phyloP scores from a whole-genome alignment of 2,329 filamentous ascomycete genomes.

The Colletotrichum musae region DNA sequence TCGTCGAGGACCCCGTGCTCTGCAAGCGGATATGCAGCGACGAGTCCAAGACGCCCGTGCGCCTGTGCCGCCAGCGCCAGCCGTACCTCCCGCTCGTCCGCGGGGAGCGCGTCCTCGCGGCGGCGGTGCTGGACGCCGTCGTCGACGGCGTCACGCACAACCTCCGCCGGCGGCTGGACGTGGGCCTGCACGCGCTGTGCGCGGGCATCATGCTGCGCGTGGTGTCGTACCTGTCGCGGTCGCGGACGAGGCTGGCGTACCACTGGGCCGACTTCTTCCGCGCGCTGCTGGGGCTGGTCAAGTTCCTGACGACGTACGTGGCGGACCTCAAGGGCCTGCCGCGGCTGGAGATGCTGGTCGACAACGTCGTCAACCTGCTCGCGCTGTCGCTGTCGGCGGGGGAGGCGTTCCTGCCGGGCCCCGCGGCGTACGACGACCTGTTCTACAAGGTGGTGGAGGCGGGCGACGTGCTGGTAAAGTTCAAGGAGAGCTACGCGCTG shows the following conservation, averaged over 20 bases:
- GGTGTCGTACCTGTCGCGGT: constrained; percentile 86
- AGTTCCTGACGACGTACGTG: constrained; percentile 91
- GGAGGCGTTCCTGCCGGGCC: constrained; percentile 90
- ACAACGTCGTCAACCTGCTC: constrained; percentile 84
- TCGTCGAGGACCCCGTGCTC: constrained; percentile 87
- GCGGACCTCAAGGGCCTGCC: constrained; percentile 79
- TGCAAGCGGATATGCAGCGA: constrained; percentile 89
- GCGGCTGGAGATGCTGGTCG: constrained; percentile 81
- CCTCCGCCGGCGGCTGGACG: constrained; percentile 85
- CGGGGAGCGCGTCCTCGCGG: constrained; percentile 80
- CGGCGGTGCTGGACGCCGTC: constrained; percentile 86
- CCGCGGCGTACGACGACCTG: constrained; percentile 91
- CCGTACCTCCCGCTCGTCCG: constrained; percentile 85
- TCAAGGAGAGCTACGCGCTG: constrained; percentile 82
- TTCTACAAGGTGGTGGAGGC: constrained; percentile 99
- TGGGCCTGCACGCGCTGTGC: constrained; percentile 85
- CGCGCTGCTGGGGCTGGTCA: constrained; percentile 86
- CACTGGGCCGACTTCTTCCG: constrained; percentile 98
- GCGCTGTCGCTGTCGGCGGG: constrained; percentile 88
- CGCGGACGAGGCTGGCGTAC: constrained; percentile 85
- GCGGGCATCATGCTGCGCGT: constrained; percentile 87
- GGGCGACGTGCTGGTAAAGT: constrained; percentile 85
- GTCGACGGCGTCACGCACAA: constrained; percentile 96
- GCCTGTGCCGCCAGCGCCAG: constrained; percentile 89
- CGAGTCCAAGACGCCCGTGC: constrained; percentile 80